Evolutionary conservation across 2,329 filamentous ascomycete genomes (phyloP).

Genomic region (Botrytis sinoallii): DNA sequence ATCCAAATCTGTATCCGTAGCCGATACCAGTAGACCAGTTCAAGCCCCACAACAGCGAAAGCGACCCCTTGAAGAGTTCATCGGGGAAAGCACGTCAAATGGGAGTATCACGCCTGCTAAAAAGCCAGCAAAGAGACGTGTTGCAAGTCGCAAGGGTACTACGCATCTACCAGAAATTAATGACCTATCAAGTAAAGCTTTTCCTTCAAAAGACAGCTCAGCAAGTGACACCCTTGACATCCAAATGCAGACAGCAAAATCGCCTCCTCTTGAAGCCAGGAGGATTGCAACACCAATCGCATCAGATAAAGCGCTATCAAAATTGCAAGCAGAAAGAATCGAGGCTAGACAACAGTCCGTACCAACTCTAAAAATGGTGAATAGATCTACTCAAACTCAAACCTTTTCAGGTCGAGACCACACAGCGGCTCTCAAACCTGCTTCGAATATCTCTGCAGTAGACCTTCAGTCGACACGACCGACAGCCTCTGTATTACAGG

Average conservation of each 20-base stretch:
- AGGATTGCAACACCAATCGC: conserved; percentile 23
- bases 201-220: background rate
- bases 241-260: conserved; percentile 18
- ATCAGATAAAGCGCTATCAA: conserved; percentile 24
- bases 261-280: conserved; percentile 28
- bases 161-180: background rate
- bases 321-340: conserved; percentile 9
- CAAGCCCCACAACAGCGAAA: background rate
- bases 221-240: background rate
- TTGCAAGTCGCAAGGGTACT: conserved; percentile 5
- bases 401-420: conserved; percentile 26
- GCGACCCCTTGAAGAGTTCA: background rate
- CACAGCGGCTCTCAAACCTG: conserved; percentile 6
- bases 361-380: conserved; percentile 31
- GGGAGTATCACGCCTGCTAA: background rate
- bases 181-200: background rate
- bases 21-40: background rate
- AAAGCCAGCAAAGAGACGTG: background rate
- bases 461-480: background rate
- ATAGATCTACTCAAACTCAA: conserved; percentile 36
- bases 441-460: background rate
- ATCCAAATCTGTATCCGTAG: background rate
- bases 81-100: no score
- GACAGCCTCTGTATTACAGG: background rate
- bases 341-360: conserved; percentile 22